A percentile compares a stretch with the other conserved stretches of the same genome.
phyloP scores from a whole-genome alignment of 805 yeast species.

The Metschnikowia vanudenii region DNA sequence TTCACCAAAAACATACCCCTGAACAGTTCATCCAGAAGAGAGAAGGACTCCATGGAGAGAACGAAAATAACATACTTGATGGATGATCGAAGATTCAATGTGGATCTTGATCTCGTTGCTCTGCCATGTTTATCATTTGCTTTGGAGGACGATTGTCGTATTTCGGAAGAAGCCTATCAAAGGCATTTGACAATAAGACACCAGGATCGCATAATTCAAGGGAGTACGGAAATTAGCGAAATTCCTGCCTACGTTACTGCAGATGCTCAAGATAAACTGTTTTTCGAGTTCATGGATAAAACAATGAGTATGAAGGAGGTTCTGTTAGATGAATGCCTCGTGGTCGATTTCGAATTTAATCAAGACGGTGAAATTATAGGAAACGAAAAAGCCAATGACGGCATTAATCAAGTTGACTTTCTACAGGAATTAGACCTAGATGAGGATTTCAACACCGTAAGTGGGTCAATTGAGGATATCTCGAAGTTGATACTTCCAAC shows the following conservation, averaged over 20 bases:
- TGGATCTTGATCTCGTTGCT: neutral
- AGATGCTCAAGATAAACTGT: slow-evolving; percentile 14
- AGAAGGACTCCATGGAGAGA: neutral
- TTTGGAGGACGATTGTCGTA: no score
- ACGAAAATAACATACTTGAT: neutral
- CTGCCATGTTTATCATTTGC: no score
- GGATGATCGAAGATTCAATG: no score
- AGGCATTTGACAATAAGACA: slow-evolving; percentile 1
- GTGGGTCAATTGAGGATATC: slow-evolving; percentile 12
- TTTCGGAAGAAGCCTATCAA: neutral
- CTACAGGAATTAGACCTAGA: slow-evolving; percentile 15
- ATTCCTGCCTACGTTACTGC: slow-evolving; percentile 2
- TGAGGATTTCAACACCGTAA: slow-evolving; percentile 12
- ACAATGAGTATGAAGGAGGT: slow-evolving; percentile 14
- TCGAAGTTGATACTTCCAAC: slow-evolving; percentile 10
- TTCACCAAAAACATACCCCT: neutral
- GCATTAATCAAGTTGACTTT: neutral
- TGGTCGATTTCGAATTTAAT: slow-evolving; percentile 25
- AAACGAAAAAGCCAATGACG: neutral
- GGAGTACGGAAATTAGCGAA: neutral
- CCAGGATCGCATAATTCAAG: neutral
- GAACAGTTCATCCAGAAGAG: neutral
- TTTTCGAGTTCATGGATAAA: slow-evolving; percentile 19
- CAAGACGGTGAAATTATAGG: slow-evolving; percentile 23
- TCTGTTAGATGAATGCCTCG: slow-evolving; percentile 10